phyloP scores from a whole-genome alignment of 2,329 filamentous ascomycete species.

The Bipolaris bicolor region DNA sequence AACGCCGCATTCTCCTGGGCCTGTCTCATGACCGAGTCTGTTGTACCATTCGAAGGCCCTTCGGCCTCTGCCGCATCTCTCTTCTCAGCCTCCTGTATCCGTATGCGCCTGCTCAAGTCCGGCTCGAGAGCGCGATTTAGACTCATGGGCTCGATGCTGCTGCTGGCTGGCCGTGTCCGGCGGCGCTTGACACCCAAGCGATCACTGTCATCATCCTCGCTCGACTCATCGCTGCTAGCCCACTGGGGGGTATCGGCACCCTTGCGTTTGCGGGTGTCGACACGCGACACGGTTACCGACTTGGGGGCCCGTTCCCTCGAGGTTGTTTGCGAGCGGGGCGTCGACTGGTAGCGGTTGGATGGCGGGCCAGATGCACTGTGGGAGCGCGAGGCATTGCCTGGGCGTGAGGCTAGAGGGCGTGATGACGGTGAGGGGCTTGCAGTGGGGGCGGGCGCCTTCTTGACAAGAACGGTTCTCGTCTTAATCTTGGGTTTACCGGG shows the following conservation, averaged over 20 bases:
- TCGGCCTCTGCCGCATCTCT: conserved; percentile 9
- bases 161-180: conserved; percentile 46
- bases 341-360: conserved; percentile 36
- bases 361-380: conserved; percentile 29
- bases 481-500: conserved; percentile 43
- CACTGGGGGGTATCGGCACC: conserved; percentile 44
- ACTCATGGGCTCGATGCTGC: conserved; percentile 44
- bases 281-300: conserved; percentile 37
- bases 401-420: conserved; percentile 15
- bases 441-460: conserved; percentile 29
- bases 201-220: conserved; percentile 39
- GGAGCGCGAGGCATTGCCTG: conserved; percentile 17
- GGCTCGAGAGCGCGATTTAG: conserved; percentile 47
- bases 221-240: conserved; percentile 42
- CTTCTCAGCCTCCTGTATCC: conserved; percentile 28
- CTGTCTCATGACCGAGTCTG: conserved; percentile 11
- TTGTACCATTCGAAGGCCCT: conserved; percentile 7
- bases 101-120: conserved; percentile 42
- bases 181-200: conserved; percentile 31
- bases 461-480: conserved; percentile 40
- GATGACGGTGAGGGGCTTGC: conserved; percentile 18
- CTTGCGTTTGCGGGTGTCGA: conserved; percentile 41
- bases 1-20: conserved; percentile 15
- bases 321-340: conserved; percentile 22
- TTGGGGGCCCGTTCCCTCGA: conserved; percentile 29